Conservation (phyloP, 331 rosid species). For the Acacia pycnantha region DNA sequence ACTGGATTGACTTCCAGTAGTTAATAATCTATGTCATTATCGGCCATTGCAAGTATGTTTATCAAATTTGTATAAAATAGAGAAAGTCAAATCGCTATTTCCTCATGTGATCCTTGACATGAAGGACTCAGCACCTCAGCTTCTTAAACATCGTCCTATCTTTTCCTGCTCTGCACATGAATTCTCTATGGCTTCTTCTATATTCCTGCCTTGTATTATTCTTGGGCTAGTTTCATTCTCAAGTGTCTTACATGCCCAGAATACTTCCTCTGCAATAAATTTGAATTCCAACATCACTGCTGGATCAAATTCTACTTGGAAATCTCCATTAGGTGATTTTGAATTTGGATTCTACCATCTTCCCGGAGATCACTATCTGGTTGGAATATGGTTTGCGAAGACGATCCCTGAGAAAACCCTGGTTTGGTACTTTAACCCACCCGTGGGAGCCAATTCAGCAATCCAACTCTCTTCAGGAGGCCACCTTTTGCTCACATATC, state of each 20-base stretch:
- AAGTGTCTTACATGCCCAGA: constrained; percentile 13
- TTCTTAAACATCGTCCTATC: too few species aligned
- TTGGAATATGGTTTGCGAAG: constrained; percentile 33
- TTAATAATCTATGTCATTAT: neutral
- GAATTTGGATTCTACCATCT: constrained; percentile 37
- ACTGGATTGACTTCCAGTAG: neutral
- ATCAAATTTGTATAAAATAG: too few species aligned
- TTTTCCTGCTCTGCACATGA: neutral
- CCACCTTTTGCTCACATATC: constrained; percentile 1
- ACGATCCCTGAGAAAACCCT: constrained; percentile 28
- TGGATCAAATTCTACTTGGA: constrained; percentile 32
- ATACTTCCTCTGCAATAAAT: neutral
- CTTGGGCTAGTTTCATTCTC: constrained; percentile 14
- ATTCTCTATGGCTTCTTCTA: constrained; percentile 12
- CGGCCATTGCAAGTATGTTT: too few species aligned
- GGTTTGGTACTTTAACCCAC: constrained; percentile 30
- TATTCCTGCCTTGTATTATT: neutral
- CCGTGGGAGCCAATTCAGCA: constrained; percentile 15
- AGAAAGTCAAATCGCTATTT: too few species aligned
- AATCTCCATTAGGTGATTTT: constrained; percentile 28
- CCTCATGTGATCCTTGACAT: too few species aligned
- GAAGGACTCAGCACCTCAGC: too few species aligned
- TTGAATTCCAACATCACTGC: constrained; percentile 29
- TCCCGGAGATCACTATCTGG: constrained; percentile 15
- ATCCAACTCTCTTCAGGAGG: constrained; percentile 27